Percentiles rank a stretch among this genome's conserved stretches.
Conservation (phyloP, 2,329 filamentous ascomycete species). For the Atkinsonella hypoxylon region DNA sequence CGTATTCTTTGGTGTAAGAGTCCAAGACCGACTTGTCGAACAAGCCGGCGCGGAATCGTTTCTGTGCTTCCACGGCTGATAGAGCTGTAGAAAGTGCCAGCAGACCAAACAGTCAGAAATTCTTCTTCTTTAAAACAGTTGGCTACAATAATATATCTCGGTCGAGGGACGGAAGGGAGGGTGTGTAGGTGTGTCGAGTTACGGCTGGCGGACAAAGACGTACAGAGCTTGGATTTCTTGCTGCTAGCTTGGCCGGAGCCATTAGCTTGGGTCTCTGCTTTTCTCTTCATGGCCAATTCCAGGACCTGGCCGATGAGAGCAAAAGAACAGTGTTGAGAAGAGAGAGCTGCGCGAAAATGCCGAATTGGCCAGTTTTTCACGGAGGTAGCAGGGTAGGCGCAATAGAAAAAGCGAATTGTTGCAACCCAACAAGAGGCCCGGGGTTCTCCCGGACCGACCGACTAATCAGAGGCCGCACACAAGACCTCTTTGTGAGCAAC, state of each 20-base stretch:
- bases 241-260: conserved; percentile 29
- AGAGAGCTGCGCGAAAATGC: neutral
- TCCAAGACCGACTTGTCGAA: conserved; percentile 48
- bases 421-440: too few relatives aligned
- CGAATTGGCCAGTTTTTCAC: conserved; percentile 11
- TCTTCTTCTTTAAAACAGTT: neutral
- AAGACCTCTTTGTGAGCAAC: too few relatives aligned
- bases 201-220: conserved; percentile 12
- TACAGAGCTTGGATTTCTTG: conserved; percentile 43
- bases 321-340: neutral
- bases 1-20: conserved; percentile 50
- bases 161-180: too few relatives aligned
- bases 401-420: neutral
- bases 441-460: too few relatives aligned
- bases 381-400: conserved; percentile 40
- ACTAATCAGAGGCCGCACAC: too few relatives aligned
- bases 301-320: neutral
- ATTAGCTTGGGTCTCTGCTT: conserved; percentile 35
- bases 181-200: too few relatives aligned
- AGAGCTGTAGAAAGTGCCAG: conserved; percentile 26
- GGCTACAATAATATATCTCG: too few relatives aligned
- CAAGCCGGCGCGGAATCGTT: conserved; percentile 53
- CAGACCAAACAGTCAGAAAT: conserved; percentile 1
- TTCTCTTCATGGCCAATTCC: conserved; percentile 42
- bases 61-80: conserved; percentile 35